A percentile compares a stretch with the other conserved stretches of the same genome.
phyloP scores from a whole-genome alignment of 2,329 filamentous ascomycete species.

The Amesomyces nigricolor region DNA sequence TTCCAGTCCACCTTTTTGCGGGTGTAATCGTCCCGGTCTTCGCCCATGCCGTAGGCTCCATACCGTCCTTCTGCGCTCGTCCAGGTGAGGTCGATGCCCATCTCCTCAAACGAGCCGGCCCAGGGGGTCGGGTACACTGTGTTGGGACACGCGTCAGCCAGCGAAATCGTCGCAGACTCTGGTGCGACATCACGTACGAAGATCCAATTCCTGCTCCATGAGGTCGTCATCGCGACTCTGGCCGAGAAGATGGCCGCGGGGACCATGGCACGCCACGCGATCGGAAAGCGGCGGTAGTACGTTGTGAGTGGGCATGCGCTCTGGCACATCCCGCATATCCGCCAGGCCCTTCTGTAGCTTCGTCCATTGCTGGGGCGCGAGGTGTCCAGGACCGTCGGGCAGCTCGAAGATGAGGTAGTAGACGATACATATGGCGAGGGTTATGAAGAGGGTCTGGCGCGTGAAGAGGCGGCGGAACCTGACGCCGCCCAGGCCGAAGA shows the following conservation, averaged over 20 bases:
- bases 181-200: conserved; percentile 16
- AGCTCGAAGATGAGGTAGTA: conserved; percentile 19
- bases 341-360: conserved; percentile 5
- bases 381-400: conserved; percentile 9
- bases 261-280: conserved; percentile 27
- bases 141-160: conserved; percentile 6
- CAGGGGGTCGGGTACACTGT: conserved; percentile 31
- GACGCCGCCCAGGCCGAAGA: conserved; percentile 14
- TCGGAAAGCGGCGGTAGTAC: conserved; percentile 21
- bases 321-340: conserved; percentile 10
- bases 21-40: conserved; percentile 25
- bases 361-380: conserved; percentile 10
- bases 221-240: conserved; percentile 28
- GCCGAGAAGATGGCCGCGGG: conserved; percentile 26
- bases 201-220: conserved; percentile 20
- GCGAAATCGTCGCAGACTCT: not conserved
- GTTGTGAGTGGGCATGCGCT: conserved; percentile 24
- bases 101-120: conserved; percentile 30
- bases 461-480: conserved; percentile 16
- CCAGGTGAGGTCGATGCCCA: conserved; percentile 29
- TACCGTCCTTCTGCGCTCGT: conserved; percentile 29
- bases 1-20: conserved; percentile 30
- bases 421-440: conserved; percentile 13
- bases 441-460: conserved; percentile 18
- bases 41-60: conserved; percentile 30